Percentiles rank a stretch among this genome's conserved stretches.
phyloP scores from a whole-genome alignment of 2,329 filamentous ascomycete species.

The Macroventuria anomochaeta region DNA sequence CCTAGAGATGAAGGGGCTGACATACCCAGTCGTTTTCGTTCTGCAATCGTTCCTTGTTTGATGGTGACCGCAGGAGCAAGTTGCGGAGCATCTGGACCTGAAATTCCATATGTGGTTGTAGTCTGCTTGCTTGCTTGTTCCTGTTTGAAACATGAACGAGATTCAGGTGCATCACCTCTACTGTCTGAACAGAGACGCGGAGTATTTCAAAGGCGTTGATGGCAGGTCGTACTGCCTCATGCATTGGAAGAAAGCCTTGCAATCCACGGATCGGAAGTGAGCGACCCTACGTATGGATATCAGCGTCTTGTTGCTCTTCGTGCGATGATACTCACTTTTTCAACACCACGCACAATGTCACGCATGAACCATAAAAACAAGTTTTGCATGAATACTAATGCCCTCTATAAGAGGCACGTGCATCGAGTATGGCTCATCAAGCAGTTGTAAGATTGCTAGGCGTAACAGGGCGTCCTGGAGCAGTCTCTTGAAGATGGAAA shows the following conservation, averaged over 20 bases:
- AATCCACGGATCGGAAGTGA: background rate
- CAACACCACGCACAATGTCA: slow-evolving; percentile 20
- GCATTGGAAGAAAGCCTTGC: slow-evolving; percentile 13
- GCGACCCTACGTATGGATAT: slow-evolving; percentile 7
- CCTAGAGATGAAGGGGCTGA: background rate
- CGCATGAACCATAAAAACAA: slow-evolving; percentile 24
- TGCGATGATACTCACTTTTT: slow-evolving; percentile 15
- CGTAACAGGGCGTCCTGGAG: slow-evolving; percentile 7
- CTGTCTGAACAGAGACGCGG: too few species aligned
- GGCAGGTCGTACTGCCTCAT: too few species aligned
- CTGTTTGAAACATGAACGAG: background rate
- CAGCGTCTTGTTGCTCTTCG: background rate
- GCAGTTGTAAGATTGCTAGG: slow-evolving; percentile 4
- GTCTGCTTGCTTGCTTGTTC: too few species aligned
- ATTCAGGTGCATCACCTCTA: slow-evolving; percentile 15
- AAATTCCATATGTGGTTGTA: slow-evolving; percentile 5
- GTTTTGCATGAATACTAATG: slow-evolving; percentile 20
- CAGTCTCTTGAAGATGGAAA: slow-evolving; percentile 3
- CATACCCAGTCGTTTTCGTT: slow-evolving; percentile 28
- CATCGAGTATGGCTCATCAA: slow-evolving; percentile 16
- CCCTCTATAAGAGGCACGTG: slow-evolving; percentile 23
- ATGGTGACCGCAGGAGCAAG: slow-evolving; percentile 15
- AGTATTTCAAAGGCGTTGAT: too few species aligned
- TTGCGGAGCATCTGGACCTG: slow-evolving; percentile 22
- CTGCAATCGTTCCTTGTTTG: slow-evolving; percentile 27